Base-by-base conservation (phyloP, 2,329 filamentous ascomycete species). In the Pestalotiopsis sp. region DNA sequence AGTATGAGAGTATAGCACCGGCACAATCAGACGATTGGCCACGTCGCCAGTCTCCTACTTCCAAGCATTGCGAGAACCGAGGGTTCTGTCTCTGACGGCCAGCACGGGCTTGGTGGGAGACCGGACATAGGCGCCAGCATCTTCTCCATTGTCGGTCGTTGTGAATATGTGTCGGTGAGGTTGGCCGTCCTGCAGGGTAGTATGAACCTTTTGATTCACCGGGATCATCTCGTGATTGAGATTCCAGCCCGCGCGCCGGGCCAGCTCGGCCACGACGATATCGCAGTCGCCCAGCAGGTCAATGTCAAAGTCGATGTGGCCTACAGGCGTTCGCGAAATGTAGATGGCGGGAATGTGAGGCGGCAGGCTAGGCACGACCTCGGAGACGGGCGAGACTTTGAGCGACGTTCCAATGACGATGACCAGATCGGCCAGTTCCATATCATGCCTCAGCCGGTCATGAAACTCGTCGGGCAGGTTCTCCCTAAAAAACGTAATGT, bases 401-500 rank as follows among this genome's bases (percentile, higher is more conserved):
- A 99, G 89, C 38, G 92, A 96, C 0, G 96, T 99, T 72, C 96
- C 96, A 75, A 99, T 98, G 73, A 98, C 95, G 73, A 99, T 91
- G 73, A 98, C 93, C 17, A 99, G 87, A 78, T 99, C 96, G 1
- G 93, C 93, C 68, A 88, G 85, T 72, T 93, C 89, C 69, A 90
- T 90, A 80, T 99, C 96, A 74, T 93, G 88, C 70, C 93, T 87
- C 14, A 98, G 87, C 7, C 95, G 91, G 64, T 89, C 85, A 68
- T 92, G 92, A 80, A 99, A 99, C 73, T 90, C 88, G 74, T 93
- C 90, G 0, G 95, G 95, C 1, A 99, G 90, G 65, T 91, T 87
- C 82, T 99, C 96, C 73, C 95, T 95, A 76, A 98, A 98, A 84
- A 99, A 98, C 61, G 94, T 98, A 77, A 99, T 98, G 82, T 98